Conservation (phyloP, 768 basidiomycete genomes). For the Lactarius akahatsu region DNA sequence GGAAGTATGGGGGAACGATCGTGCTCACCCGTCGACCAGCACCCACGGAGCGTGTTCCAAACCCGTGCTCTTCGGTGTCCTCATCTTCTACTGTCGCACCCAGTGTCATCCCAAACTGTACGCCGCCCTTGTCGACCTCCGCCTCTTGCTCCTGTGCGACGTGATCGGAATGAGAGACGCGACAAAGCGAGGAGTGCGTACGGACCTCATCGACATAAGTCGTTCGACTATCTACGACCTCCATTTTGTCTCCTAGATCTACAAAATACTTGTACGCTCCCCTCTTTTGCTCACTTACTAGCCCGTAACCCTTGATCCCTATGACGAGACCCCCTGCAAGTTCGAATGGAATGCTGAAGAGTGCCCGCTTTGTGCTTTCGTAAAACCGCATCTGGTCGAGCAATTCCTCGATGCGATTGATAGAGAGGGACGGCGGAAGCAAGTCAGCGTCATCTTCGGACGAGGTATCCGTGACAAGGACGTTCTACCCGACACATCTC, state of each 20-base stretch:
- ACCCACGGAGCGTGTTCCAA: conserved; percentile 41
- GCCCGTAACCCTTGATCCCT: conserved; percentile 86
- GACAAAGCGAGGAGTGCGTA: conserved; percentile 5
- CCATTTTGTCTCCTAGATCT: conserved; percentile 74
- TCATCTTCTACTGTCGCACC: conserved; percentile 39
- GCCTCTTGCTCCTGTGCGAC: conserved; percentile 36
- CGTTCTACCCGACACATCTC: conserved; percentile 44
- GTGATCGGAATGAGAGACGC: not conserved
- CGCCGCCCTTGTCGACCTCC: conserved; percentile 38
- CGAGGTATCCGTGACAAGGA: conserved; percentile 55
- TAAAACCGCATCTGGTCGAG: conserved; percentile 77
- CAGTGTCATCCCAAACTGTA: conserved; percentile 44
- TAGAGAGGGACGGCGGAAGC: conserved; percentile 69
- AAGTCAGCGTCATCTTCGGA: conserved; percentile 50
- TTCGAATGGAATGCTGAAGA: conserved; percentile 79
- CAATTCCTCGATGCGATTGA: conserved; percentile 74
- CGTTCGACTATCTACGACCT: conserved; percentile 68
- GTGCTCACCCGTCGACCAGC: conserved; percentile 49
- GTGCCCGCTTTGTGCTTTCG: conserved; percentile 79
- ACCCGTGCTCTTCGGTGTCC: conserved; percentile 40
- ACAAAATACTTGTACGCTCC: conserved; percentile 80
- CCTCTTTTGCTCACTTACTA: conserved; percentile 87
- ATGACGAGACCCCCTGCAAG: conserved; percentile 73
- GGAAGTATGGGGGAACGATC: conserved; percentile 22
- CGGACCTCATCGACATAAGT: conserved; percentile 74